Evolutionary conservation across 495 filamentous ascomycete genomes (phyloP).

Genomic region (Penicillium nucicola): DNA sequence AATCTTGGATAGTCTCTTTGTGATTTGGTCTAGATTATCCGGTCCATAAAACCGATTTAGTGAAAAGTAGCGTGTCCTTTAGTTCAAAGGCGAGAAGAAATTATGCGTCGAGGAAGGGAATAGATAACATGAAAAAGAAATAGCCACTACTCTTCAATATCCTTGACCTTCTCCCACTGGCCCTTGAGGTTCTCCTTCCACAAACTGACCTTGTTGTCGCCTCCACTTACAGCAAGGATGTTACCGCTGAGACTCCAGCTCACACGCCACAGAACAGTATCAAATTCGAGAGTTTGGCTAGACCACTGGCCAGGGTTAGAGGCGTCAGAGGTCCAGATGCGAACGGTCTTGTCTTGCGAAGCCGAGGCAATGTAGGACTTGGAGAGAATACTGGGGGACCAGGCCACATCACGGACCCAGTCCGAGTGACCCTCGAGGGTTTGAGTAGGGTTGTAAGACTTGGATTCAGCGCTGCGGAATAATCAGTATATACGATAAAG

Average conservation of each 20-base stretch:
- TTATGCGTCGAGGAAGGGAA: slow-evolving; percentile 17
- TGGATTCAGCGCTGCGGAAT: slow-evolving; percentile 43
- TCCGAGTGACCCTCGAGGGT: slow-evolving; percentile 77
- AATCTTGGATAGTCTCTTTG: not conserved
- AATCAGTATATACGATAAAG: slow-evolving; percentile 5
- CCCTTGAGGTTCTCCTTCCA: slow-evolving; percentile 61
- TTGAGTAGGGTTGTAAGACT: slow-evolving; percentile 53
- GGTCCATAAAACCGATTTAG: slow-evolving; percentile 1
- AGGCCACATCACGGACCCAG: slow-evolving; percentile 98
- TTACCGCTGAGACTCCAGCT: slow-evolving; percentile 98
- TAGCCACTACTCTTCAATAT: slow-evolving; percentile 75
- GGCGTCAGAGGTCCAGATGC: slow-evolving; percentile 86
- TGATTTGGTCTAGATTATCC: not conserved
- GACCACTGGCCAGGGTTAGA: slow-evolving; percentile 67
- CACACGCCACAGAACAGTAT: slow-evolving; percentile 88
- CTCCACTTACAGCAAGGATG: slow-evolving; percentile 86
- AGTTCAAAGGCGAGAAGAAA: not conserved
- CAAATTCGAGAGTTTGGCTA: slow-evolving; percentile 79
- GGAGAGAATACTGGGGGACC: slow-evolving; percentile 88
- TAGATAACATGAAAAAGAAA: slow-evolving; percentile 13
- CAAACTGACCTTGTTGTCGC: slow-evolving; percentile 91
- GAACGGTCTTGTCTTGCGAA: slow-evolving; percentile 92
- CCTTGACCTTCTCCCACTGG: slow-evolving; percentile 92
- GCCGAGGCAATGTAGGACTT: slow-evolving; percentile 95
- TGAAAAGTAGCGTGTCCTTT: not conserved